Conservation (phyloP, 768 basidiomycete genomes). For the Serendipita sp. region DNA sequence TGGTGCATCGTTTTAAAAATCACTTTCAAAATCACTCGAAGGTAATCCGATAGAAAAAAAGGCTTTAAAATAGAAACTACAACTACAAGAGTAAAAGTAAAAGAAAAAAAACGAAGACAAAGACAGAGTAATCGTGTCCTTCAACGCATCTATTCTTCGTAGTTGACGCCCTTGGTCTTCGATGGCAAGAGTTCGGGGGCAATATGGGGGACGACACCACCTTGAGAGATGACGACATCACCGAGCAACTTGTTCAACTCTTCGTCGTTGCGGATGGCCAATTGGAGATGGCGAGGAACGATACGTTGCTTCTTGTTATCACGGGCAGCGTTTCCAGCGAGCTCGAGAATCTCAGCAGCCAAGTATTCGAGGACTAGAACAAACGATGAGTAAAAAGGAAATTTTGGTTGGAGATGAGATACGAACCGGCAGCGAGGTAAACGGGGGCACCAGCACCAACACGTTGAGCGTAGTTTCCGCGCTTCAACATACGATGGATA, state of each 20-base stretch:
- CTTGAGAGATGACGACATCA: conserved; percentile 71
- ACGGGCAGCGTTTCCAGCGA: conserved; percentile 77
- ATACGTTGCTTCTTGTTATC: conserved; percentile 94
- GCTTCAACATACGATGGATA: conserved; percentile 78
- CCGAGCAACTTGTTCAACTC: conserved; percentile 30
- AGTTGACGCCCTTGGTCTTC: conserved; percentile 33
- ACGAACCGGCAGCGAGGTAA: conserved; percentile 30
- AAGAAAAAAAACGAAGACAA: background rate
- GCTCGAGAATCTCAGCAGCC: conserved; percentile 83
- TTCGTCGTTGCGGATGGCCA: conserved; percentile 84
- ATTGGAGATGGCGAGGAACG: conserved; percentile 80
- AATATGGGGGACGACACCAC: conserved; percentile 77
- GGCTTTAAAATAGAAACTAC: background rate
- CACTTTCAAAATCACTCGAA: no score
- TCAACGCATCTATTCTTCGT: background rate
- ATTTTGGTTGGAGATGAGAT: conserved; percentile 1
- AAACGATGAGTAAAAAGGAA: conserved; percentile 50
- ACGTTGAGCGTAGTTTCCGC: conserved; percentile 76
- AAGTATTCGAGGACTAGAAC: conserved; percentile 76
- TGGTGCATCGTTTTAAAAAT: no score
- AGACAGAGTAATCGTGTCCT: no score
- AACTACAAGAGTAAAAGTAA: background rate
- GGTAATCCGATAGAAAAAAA: background rate
- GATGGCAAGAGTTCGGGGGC: conserved; percentile 41
- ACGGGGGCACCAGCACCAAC: conserved; percentile 82